Base-by-base conservation (phyloP, 192 early-diverging fungal species). In the Coemansia pectinata region DNA sequence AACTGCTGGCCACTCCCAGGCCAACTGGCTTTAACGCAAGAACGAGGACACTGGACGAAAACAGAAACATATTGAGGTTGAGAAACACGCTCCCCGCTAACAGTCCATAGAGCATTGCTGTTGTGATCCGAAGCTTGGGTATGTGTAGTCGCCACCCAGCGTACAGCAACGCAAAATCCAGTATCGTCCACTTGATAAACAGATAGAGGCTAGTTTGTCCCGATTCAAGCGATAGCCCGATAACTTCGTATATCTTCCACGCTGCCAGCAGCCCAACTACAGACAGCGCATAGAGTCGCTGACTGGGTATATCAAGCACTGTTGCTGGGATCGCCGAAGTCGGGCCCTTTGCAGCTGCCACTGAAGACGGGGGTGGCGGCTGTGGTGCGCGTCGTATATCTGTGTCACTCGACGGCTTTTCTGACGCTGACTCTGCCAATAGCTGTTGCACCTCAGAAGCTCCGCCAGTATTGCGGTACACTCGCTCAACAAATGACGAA, bases 401-500 rank as follows among this genome's bases (percentile, higher is more conserved):
- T 19, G 47, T n/a, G 42, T 64, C 14, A 61, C 44, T 14, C 58
- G 42, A 44, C 7, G 11, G 48, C 29, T 44, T 61, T 50, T 5
- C 62, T 36, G 58, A 7, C 31, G 23, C 41, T 2, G 21, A 21
- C 63, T 69, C 36, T 38, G 48, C 45, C 59, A 21, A 42, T 8
- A 8, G 8, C 41, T 45, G 48, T 40, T 42, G n/a, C 50, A 59
- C 14, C 44, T 60, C 58, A n/a, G 25, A 5, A 60, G 36, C 59
- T 31, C 38, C 63, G 2, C 74, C 71, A 11, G 70, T 73, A 74
- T 48, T 82, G 38, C 70, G 74, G 65, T 82, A 77, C 10, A 77
- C 75, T 40, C 79, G 79, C 21, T 82, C 79, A 29, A 74, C 74
- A 69, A 82, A 82, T 9, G 67, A 66, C 6, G 78, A 81, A 25